Evolutionary conservation across 2,329 filamentous ascomycete species (phyloP), one percentile per base, ranked within the genome.

Genomic region (Penicillium decumbens): DNA sequence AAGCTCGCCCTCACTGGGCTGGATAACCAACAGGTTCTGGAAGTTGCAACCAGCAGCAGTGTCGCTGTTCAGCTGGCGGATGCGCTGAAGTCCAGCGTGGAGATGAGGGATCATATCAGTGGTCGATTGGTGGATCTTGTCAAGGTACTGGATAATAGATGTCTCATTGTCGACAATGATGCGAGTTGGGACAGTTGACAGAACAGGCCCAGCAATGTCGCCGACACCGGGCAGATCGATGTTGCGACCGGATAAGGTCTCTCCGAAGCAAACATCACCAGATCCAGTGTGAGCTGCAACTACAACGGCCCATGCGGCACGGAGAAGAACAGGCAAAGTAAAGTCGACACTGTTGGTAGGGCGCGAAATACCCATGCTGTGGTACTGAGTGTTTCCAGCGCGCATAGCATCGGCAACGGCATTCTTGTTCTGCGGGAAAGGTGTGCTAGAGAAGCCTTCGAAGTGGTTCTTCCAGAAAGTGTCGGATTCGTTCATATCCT

Each of bases 101-200:
- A 88, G 81, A 60, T 85, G 78, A 0, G 82, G 79, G 5, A 86
- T 84, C 55, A 81, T 77, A 3, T 75, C 68, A 0, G 81, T 73
- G 0, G 77, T 80, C 47, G 78, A 74, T 27, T 79, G 71, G 32
- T 86, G 82, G 2, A 87, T 74, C 2, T 71, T 66, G 37, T 79
- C 72, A 3, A 87, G 68, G 53, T 79, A 85, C 40, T 81, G 73
- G 0, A 64, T 59, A 1, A 73, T 63, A 5, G 64, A 63, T 41
- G 71, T 64, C 27, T 61, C 50, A 9, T 64, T 63, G 33, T 75
- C 59, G 2, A 77, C 60, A 33, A 65, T 59, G 2, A 77, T 52
- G 1, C 75, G 68, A 12, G 72, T 70, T 10, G 66, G 65, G 0
- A 70, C 61, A 6, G 68, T 69, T 4, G 62, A 66, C 3, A 71